Conservation (phyloP, 1,139 yeast genomes). For the Kodamaea arcana region DNA sequence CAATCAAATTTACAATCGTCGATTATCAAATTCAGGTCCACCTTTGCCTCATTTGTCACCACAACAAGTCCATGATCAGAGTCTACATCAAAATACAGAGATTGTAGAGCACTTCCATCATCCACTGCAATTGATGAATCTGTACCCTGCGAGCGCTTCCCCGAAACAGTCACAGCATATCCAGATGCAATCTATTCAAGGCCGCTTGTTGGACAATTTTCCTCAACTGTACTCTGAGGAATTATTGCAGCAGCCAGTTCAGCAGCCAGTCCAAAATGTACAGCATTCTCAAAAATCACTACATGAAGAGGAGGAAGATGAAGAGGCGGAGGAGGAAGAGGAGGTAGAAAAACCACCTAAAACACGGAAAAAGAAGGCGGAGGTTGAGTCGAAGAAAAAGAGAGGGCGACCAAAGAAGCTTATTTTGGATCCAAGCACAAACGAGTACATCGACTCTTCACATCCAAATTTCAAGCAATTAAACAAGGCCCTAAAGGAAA, state of each 20-base stretch:
- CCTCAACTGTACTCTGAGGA: background rate
- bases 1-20: background rate
- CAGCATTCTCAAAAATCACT: conserved; percentile 8
- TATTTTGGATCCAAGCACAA: conserved; percentile 39
- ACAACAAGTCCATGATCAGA: background rate
- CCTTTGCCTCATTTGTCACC: conserved; percentile 1
- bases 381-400: conserved; percentile 27
- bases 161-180: conserved; percentile 4
- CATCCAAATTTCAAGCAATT: conserved; percentile 43
- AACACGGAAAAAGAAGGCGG: conserved; percentile 5
- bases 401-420: conserved; percentile 46
- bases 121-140: conserved; percentile 2
- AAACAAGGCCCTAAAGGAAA: conserved; percentile 32
- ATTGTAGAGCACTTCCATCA: background rate
- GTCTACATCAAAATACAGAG: background rate
- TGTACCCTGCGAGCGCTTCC: background rate
- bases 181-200: conserved; percentile 8
- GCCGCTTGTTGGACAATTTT: background rate
- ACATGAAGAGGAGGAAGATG: conserved; percentile 9
- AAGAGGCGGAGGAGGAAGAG: conserved; percentile 8
- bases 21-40: background rate
- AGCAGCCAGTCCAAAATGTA: conserved; percentile 4
- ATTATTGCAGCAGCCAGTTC: conserved; percentile 2
- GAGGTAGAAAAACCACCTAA: conserved; percentile 6
- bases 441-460: conserved; percentile 40